Percentiles rank a stretch among this genome's conserved stretches.
phyloP scores from a whole-genome alignment of 306 rosid species.

The Inga oerstediana region DNA sequence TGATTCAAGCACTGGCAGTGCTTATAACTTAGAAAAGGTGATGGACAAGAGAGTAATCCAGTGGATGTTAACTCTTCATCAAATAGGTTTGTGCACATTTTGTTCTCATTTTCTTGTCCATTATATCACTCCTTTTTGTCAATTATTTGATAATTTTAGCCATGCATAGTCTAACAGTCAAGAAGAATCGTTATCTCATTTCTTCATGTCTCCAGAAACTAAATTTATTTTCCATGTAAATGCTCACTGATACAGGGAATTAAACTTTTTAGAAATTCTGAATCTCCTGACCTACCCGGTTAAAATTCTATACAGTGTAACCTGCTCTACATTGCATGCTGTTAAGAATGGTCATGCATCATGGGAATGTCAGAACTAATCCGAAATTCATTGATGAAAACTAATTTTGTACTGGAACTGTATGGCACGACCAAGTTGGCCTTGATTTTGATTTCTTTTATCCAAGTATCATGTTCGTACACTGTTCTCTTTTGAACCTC shows the following conservation, averaged over 20 bases:
- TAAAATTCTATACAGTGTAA: neutral
- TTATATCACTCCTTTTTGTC: conserved; percentile 2
- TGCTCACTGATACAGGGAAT: neutral
- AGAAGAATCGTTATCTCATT: conserved; percentile 7
- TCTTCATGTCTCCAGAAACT: conserved; percentile 4
- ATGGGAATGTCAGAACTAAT: neutral
- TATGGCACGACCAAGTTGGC: conserved; percentile 19
- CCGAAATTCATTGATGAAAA: conserved; percentile 29
- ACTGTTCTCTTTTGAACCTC: conserved; percentile 20
- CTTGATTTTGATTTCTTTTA: conserved; percentile 14
- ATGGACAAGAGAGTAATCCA: conserved; percentile 75
- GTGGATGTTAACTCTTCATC: conserved; percentile 98
- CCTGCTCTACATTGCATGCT: neutral
- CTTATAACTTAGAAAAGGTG: conserved; percentile 48
- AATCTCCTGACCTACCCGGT: neutral
- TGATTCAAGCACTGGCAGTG: conserved; percentile 36
- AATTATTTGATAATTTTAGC: neutral
- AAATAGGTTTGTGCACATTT: conserved; percentile 72
- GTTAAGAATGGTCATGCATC: neutral
- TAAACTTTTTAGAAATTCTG: neutral
- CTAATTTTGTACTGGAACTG: conserved; percentile 1
- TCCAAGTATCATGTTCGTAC: neutral
- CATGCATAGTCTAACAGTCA: conserved; percentile 9
- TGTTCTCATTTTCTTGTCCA: neutral
- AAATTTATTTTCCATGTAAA: neutral